Evolutionary conservation across 371 early-diverging fungal genomes (phyloP), one percentile per base, ranked within the genome.

Genomic region (Catenaria anguillulae): DNA sequence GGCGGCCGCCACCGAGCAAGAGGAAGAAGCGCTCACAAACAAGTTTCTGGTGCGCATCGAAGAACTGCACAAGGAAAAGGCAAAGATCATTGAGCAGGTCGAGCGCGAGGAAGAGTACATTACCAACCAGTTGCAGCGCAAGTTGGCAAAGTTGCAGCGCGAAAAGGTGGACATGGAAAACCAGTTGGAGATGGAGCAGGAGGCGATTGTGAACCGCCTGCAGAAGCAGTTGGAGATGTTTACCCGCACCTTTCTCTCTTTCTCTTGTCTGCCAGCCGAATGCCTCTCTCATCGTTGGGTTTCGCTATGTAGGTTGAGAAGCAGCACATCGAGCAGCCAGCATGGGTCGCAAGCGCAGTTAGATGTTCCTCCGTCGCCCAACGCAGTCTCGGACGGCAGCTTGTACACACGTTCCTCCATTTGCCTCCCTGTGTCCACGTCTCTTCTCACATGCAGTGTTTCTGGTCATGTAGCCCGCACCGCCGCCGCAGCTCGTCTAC

Each of bases 131-230:
- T 69, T 89, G 33, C 87, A 87, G 67, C 82, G 82, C 64, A 85
- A 84, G 62, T 63, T 89, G 55, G 80, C 73, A 40, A 50, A 75
- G 73, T 75, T 89, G 59, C 84, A 88, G 68, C 81, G 83, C 65
- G 89, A 89, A 67, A 89, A 88, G 69, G 75, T 87, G 63, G 84
- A 87, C 58, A 72, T 89, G 72, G 89, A 89, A 60, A 86, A 80
- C 64, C 82, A 84, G 5, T 69, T 89, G 64, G 89, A 89, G 62
- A 87, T 85, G 67, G 89, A 88, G 62, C 89, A 89, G 67, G 89
- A 89, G 71, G 83, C 79, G 60, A 79, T 88, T 61, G 87, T 89
- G 43, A 89, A 89, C 65, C 77, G 73, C 56, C 70, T 82, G 43
- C 84, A 77, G 58, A 82, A 80, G 59, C 84, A 82, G 63, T 56